These are phyloP conservation scores for Fomitopsis palustris DNA, from an alignment of 1,284 basidiomycete genomes.

Conservation along the genomic window DNA sequence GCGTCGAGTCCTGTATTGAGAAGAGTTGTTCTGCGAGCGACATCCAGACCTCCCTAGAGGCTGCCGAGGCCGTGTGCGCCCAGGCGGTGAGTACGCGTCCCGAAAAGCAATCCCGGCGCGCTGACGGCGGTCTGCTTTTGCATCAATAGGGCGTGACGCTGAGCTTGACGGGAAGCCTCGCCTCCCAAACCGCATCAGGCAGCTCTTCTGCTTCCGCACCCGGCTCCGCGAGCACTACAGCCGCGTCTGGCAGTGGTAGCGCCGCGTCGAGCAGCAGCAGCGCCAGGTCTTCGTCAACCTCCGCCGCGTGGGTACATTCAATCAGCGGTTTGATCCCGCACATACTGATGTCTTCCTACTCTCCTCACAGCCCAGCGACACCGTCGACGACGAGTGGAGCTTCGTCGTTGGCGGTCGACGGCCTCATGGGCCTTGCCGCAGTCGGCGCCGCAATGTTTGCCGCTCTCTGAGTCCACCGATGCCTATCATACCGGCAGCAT, in stretches of 20 bases:
- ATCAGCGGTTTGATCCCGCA: background rate
- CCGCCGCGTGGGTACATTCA: background rate
- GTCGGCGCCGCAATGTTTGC: constrained; percentile 38
- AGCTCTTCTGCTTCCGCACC: background rate
- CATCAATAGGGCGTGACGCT: constrained; percentile 28
- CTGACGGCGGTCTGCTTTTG: constrained; percentile 28
- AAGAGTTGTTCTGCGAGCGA: constrained; percentile 43
- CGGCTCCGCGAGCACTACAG: background rate
- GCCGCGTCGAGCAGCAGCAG: too few species aligned
- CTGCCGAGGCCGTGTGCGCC: constrained; percentile 42
- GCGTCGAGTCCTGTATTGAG: constrained; percentile 45
- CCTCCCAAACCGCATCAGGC: background rate
- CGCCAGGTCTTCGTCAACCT: background rate
- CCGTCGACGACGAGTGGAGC: constrained; percentile 25
- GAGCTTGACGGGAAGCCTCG: background rate
- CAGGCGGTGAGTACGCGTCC: constrained; percentile 42
- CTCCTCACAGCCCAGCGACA: constrained; percentile 11
- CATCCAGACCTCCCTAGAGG: constrained; percentile 38
- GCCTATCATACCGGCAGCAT: background rate
- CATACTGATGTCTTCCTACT: background rate
- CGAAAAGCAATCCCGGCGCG: too few species aligned
- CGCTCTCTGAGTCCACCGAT: constrained; percentile 27
- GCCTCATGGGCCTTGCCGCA: constrained; percentile 37
- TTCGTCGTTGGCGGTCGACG: constrained; percentile 29
- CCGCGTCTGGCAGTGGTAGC: background rate